Conservation (phyloP, 2,329 filamentous ascomycete species). For the Arthrobotrys pseudoclavata region DNA sequence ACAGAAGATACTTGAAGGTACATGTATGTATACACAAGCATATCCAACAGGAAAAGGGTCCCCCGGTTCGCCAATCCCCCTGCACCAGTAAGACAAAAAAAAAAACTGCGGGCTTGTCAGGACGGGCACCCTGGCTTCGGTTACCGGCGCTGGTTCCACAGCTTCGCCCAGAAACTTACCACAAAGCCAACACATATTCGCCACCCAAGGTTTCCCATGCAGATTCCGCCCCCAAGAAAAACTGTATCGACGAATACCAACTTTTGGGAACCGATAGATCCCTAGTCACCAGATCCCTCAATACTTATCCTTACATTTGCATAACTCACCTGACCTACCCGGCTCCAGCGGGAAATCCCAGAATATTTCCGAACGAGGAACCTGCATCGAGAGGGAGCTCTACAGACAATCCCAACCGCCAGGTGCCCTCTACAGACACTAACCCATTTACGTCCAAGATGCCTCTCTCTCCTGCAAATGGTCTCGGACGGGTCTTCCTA, state of each 20-base stretch:
- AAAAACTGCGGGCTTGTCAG: slow-evolving; percentile 31
- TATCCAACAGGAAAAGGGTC: slow-evolving; percentile 11
- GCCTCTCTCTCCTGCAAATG: background rate
- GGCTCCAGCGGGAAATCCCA: slow-evolving; percentile 3
- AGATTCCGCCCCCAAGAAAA: background rate
- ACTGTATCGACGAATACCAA: background rate
- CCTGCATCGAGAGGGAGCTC: slow-evolving; percentile 7
- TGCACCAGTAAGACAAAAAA: slow-evolving; percentile 41
- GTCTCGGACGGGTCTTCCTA: slow-evolving; percentile 5
- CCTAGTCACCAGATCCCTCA: background rate
- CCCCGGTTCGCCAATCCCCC: slow-evolving; percentile 40
- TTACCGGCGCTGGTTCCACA: slow-evolving; percentile 49
- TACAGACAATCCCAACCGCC: slow-evolving; percentile 3
- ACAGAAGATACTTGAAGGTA: slow-evolving; percentile 19
- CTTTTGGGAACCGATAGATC: background rate
- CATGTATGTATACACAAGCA: slow-evolving; percentile 14
- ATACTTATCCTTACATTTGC: background rate
- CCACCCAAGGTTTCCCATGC: background rate
- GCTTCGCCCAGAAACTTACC: slow-evolving; percentile 34
- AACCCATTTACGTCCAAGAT: slow-evolving; percentile 10
- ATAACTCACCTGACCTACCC: slow-evolving; percentile 17
- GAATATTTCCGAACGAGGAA: background rate
- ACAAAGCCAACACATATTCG: slow-evolving; percentile 49
- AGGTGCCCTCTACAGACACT: slow-evolving; percentile 2
- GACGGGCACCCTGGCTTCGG: slow-evolving; percentile 52